phyloP scores from a whole-genome alignment of 352 stramenopile species.

The Phytopythium delawarense region DNA sequence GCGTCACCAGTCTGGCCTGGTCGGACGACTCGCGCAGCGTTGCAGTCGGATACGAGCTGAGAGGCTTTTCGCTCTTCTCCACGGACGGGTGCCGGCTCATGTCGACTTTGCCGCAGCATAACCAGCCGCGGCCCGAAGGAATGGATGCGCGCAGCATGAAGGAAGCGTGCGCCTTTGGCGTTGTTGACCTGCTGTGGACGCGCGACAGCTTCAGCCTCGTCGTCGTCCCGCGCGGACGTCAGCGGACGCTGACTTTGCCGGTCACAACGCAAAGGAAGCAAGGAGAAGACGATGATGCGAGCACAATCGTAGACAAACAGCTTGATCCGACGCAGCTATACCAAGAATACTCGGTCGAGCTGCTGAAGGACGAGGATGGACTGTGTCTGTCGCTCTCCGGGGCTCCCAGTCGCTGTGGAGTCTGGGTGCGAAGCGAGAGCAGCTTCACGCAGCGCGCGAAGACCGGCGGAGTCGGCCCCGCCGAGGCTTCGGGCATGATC shows the following conservation, averaged over 20 bases:
- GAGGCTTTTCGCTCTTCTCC: slow-evolving; percentile 77
- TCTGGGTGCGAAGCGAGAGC: slow-evolving; percentile 77
- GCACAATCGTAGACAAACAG: slow-evolving; percentile 6
- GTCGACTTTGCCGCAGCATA: slow-evolving; percentile 77
- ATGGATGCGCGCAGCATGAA: slow-evolving; percentile 25
- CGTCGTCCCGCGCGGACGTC: slow-evolving; percentile 49
- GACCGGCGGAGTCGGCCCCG: slow-evolving; percentile 52
- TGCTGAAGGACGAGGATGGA: slow-evolving; percentile 63
- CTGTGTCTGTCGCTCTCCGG: slow-evolving; percentile 79
- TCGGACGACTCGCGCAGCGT: slow-evolving; percentile 54
- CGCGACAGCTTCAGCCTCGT: slow-evolving; percentile 55
- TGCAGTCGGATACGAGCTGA: slow-evolving; percentile 62
- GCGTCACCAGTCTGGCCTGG: slow-evolving; percentile 65
- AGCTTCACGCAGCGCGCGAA: slow-evolving; percentile 51
- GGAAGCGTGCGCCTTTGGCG: slow-evolving; percentile 59
- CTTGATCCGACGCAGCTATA: slow-evolving; percentile 27
- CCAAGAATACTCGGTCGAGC: slow-evolving; percentile 35
- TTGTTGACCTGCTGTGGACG: slow-evolving; percentile 57
- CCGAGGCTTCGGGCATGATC: slow-evolving; percentile 53
- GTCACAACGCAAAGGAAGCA: slow-evolving; percentile 16
- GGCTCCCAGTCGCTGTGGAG: slow-evolving; percentile 58
- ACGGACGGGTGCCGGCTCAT: slow-evolving; percentile 78
- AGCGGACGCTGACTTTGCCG: slow-evolving; percentile 29
- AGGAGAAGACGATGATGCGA: slow-evolving; percentile 11
- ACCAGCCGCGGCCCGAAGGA: slow-evolving; percentile 39